Evolutionary conservation across 306 rosid species (phyloP), one percentile per base, ranked within the genome.

Genomic region (Canavalia gladiata): DNA sequence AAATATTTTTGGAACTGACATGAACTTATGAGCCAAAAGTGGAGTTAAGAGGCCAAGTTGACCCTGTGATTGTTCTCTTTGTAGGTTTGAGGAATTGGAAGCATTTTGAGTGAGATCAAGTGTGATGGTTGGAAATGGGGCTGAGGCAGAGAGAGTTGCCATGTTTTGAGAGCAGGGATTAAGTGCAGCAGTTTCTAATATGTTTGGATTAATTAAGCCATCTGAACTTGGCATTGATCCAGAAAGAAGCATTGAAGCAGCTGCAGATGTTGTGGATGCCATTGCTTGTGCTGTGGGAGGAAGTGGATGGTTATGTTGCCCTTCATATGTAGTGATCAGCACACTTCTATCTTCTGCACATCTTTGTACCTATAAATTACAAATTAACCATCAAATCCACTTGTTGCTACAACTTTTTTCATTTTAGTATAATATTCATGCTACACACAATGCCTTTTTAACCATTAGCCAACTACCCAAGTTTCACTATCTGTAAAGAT

Each of bases 111-210:
- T 90, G 82, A 92, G 97, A 18, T 92, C 97, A 4, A 92, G 74
- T 4, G 91, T 92, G 75, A 92, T 89, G 2, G 94, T 92, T 1
- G 97, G 97, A 80, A 92, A 92, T 66, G 97, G 97, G 0, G 97
- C 90, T 70, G 94, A 89, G 50, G 92, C 89, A 7, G 97, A 89
- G 37, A 92, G 90, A 5, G 93, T 89, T 1, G 93, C 91, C 55
- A 90, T 70, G 84, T 78, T 86, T 5, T 86, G 86, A 28, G 91
- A 77, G 30, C 73, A 75, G 0, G 84, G 81, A 29, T 18, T 18
- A 18, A 84, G 77, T 30, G 87, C 42, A 18, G 88, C 75, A 58
- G 76, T 81, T 30, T 80, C 86, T 4, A 90, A 31, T 29, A 88
- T 63, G 78, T 42, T 75, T 41, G 86, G 83, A 60, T 79, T 89